These are phyloP conservation scores for Hibiscus trionum DNA, from an alignment of 345 rosid species.

Conservation along the genomic window DNA sequence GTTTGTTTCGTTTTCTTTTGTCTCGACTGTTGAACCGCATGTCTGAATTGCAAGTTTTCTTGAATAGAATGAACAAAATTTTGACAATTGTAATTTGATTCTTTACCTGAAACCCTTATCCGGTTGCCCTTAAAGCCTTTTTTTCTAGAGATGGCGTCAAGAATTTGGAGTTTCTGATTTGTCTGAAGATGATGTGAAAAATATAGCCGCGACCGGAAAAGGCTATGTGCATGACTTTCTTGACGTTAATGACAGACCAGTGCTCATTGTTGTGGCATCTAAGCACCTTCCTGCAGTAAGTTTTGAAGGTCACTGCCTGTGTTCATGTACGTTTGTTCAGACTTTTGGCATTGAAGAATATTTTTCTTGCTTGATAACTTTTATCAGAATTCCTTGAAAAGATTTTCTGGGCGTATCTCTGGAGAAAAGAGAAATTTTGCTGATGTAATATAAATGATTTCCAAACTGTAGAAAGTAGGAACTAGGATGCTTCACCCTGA, in stretches of 20 bases:
- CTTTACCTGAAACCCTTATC: slow-evolving; percentile 2
- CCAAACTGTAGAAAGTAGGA: not conserved
- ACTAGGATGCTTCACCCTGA: not conserved
- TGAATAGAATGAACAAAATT: not conserved
- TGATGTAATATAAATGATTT: not conserved
- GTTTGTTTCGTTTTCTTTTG: not conserved
- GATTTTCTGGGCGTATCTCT: not conserved
- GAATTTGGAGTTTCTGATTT: slow-evolving; percentile 64
- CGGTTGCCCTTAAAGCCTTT: slow-evolving; percentile 20
- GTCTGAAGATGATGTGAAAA: slow-evolving; percentile 55
- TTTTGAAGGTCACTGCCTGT: slow-evolving; percentile 10
- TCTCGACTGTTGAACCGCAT: not conserved
- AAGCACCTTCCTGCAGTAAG: slow-evolving; percentile 76
- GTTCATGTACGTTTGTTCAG: not conserved
- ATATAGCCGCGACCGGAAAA: slow-evolving; percentile 63
- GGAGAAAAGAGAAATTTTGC: not conserved
- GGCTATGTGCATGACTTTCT: slow-evolving; percentile 62
- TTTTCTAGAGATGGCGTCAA: slow-evolving; percentile 70
- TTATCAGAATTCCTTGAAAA: not conserved
- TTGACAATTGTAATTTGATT: not conserved
- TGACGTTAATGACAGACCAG: slow-evolving; percentile 62
- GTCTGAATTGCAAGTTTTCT: not conserved
- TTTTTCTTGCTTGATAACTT: not conserved
- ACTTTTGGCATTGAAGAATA: not conserved
- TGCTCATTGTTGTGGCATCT: slow-evolving; percentile 75